phyloP scores from a whole-genome alignment of 495 filamentous ascomycete genomes.

The Podospora fimiseda region DNA sequence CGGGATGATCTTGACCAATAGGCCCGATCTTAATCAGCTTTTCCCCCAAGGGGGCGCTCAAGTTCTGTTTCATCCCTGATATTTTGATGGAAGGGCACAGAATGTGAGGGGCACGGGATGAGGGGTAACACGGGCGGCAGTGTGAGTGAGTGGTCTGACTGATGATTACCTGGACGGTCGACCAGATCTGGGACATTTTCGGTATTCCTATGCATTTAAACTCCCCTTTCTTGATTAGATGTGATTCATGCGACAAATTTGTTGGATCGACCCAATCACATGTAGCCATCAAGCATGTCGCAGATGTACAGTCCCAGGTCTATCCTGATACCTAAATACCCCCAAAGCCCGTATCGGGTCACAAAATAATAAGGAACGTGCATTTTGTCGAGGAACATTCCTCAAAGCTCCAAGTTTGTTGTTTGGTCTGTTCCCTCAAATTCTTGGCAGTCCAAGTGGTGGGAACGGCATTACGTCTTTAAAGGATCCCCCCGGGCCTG shows the following conservation, averaged over 20 bases:
- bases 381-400: background rate
- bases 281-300: background rate
- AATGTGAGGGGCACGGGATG: background rate
- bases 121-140: too few species aligned
- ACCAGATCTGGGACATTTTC: background rate
- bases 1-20: background rate
- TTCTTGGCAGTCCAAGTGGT: constrained; percentile 10
- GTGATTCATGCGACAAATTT: constrained; percentile 14
- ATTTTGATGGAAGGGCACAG: too few species aligned
- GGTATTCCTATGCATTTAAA: too few species aligned
- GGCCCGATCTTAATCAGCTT: background rate
- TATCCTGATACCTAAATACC: background rate
- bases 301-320: background rate
- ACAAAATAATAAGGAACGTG: background rate
- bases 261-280: constrained; percentile 16
- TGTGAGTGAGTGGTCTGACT: too few species aligned
- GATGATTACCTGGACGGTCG: too few species aligned
- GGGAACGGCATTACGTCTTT: constrained; percentile 21
- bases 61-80: background rate
- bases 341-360: background rate
- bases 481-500: constrained; percentile 1
- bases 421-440: background rate
- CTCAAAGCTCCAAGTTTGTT: too few species aligned
- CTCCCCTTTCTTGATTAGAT: constrained; percentile 8
- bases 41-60: background rate